Evolutionary conservation across 1,284 basidiomycete species (phyloP), one percentile per base, ranked within the genome.

Genomic region (Tetrapyrgos nigripes): DNA sequence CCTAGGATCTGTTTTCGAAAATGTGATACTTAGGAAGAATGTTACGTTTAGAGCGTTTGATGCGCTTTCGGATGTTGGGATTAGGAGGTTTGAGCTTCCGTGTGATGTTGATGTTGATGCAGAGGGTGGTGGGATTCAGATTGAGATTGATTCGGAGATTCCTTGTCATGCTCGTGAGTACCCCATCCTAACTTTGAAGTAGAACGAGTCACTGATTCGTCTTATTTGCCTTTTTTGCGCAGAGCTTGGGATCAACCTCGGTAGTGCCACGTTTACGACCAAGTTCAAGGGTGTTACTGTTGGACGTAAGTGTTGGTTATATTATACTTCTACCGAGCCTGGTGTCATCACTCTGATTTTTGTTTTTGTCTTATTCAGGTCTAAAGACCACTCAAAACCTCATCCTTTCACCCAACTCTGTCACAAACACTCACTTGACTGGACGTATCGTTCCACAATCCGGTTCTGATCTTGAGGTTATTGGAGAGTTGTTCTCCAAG

Each of bases 31-130:
- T 53, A 80, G 77, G 50, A 92, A 93, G 75, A 78, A 78, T 6
- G 73, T 93, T 52, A 75, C 84, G 9, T 83, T 93, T 74, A 85
- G 85, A 68, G 91, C 88, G 3, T 93, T 93, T 74, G 87, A 91
- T 62, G 79, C 78, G 51, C 73, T 92, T 21, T 86, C 87, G 14
- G 87, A 87, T 10, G 84, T 89, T 37, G 85, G 83, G 1, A 89
- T 92, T 66, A 83, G 78, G 64, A 86, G 90, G 73, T 92, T 93
- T 76, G 70, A 84, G 66, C 76, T 89, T 47, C 87, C 87, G 1
- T 40, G n/a, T n/a, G n/a, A n/a, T n/a, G n/a, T n/a, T n/a, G n/a
- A n/a, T n/a, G 80, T 80, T 13, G 84, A 89, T 64, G 83, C 89
- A 68, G 80, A 84, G 45, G 81, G 80, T 46, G 88, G 89, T 60